These are phyloP conservation scores for Haplosporangium sp. DNA, from an alignment of 371 early-diverging fungal genomes.

Conservation along the genomic window DNA sequence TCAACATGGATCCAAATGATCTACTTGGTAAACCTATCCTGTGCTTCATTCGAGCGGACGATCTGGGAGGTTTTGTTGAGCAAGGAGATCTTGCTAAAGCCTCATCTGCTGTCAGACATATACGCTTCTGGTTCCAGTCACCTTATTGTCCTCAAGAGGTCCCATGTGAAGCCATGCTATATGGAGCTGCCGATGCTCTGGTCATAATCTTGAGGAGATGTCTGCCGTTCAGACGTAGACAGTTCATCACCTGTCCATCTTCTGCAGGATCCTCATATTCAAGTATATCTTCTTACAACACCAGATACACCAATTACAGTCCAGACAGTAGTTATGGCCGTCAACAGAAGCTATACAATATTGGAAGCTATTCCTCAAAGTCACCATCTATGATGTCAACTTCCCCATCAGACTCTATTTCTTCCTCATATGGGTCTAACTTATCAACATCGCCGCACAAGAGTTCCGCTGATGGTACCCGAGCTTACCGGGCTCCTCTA, in stretches of 20 bases:
- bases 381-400: background rate
- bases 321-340: background rate
- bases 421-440: conserved; percentile 14
- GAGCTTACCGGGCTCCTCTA: conserved; percentile 22
- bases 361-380: background rate
- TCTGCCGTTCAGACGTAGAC: conserved; percentile 31
- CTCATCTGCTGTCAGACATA: conserved; percentile 32
- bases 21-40: conserved; percentile 39
- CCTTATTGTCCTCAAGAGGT: conserved; percentile 33
- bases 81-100: conserved; percentile 49
- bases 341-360: background rate
- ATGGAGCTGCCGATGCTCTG: conserved; percentile 44
- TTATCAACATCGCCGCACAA: background rate
- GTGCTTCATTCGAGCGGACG: conserved; percentile 41
- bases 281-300: background rate
- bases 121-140: conserved; percentile 8
- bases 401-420: background rate
- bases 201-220: conserved; percentile 35
- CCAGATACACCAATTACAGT: background rate
- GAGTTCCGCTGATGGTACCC: background rate
- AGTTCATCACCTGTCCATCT: conserved; percentile 5
- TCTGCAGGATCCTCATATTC: background rate
- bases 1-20: conserved; percentile 25
- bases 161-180: conserved; percentile 47
- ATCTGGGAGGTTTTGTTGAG: conserved; percentile 37